phyloP scores from a whole-genome alignment of 1,139 yeast genomes.

The Suhomyces yuchorum region DNA sequence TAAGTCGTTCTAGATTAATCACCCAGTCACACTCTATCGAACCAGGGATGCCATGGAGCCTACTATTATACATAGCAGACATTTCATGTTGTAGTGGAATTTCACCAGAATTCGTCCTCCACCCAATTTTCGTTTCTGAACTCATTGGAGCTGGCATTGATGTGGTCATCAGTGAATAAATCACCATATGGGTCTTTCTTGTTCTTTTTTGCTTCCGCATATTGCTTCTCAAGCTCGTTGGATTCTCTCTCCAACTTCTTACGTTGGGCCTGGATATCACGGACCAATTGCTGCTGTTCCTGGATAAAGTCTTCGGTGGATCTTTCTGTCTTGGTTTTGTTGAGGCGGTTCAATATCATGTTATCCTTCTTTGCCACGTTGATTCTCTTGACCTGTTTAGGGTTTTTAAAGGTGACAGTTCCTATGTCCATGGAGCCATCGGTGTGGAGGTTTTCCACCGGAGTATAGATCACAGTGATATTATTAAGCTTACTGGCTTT shows the following conservation, averaged over 20 bases:
- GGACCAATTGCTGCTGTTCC: constrained; percentile 41
- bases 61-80: too few relatives aligned
- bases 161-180: constrained; percentile 51
- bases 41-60: too few relatives aligned
- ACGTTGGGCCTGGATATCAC: constrained; percentile 36
- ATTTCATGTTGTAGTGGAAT: neutral
- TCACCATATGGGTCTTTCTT: constrained; percentile 59
- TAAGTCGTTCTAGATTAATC: too few relatives aligned
- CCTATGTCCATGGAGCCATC: constrained; percentile 82
- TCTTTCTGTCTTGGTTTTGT: constrained; percentile 58
- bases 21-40: too few relatives aligned
- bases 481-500: constrained; percentile 75
- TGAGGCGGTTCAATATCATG: constrained; percentile 62
- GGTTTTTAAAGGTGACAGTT: constrained; percentile 71
- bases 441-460: constrained; percentile 71
- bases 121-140: constrained; percentile 57
- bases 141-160: constrained; percentile 53
- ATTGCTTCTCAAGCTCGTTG: constrained; percentile 27
- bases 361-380: constrained; percentile 63
- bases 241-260: constrained; percentile 35
- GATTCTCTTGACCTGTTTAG: constrained; percentile 53
- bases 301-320: constrained; percentile 54
- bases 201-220: constrained; percentile 31
- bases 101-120: constrained; percentile 67
- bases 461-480: constrained; percentile 72